These are phyloP conservation scores for Kodamaea kaohsiungensis DNA, from an alignment of 805 yeast genomes.

Conservation along the genomic window DNA sequence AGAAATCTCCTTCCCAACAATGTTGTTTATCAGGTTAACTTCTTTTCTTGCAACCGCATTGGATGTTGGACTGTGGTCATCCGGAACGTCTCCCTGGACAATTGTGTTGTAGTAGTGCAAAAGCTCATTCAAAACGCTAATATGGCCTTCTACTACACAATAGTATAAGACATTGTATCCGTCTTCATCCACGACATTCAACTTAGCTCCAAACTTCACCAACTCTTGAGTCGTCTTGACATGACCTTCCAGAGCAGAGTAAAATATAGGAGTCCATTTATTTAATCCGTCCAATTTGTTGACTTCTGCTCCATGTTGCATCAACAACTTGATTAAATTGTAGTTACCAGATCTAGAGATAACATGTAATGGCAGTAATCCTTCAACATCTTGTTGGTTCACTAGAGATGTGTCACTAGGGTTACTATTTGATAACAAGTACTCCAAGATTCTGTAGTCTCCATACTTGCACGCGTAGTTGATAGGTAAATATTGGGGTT, in stretches of 20 bases:
- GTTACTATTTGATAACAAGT: conserved; percentile 49
- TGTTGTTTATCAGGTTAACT: background rate
- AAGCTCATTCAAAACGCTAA: conserved; percentile 72
- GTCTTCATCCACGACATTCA: conserved; percentile 71
- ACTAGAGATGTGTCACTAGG: conserved; percentile 21
- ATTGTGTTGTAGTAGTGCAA: conserved; percentile 38
- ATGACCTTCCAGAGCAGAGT: conserved; percentile 87
- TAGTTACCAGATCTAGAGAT: conserved; percentile 83
- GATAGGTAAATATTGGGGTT: conserved; percentile 70
- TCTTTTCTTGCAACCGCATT: background rate
- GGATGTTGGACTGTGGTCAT: conserved; percentile 2
- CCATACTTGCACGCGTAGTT: conserved; percentile 90
- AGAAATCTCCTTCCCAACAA: conserved; percentile 1
- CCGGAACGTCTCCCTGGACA: background rate
- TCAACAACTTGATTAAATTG: conserved; percentile 64
- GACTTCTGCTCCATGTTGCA: conserved; percentile 70
- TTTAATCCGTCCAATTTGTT: conserved; percentile 82
- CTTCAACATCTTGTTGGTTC: conserved; percentile 79
- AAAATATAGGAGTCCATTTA: conserved; percentile 92
- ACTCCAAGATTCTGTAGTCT: conserved; percentile 65
- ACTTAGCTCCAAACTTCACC: conserved; percentile 71
- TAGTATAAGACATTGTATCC: conserved; percentile 80
- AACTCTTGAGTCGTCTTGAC: conserved; percentile 66
- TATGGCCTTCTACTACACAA: conserved; percentile 93
- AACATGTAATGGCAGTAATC: conserved; percentile 84